Base-by-base conservation (phyloP, 192 early-diverging fungal species). In the Rhizoclosmatium globosum region DNA sequence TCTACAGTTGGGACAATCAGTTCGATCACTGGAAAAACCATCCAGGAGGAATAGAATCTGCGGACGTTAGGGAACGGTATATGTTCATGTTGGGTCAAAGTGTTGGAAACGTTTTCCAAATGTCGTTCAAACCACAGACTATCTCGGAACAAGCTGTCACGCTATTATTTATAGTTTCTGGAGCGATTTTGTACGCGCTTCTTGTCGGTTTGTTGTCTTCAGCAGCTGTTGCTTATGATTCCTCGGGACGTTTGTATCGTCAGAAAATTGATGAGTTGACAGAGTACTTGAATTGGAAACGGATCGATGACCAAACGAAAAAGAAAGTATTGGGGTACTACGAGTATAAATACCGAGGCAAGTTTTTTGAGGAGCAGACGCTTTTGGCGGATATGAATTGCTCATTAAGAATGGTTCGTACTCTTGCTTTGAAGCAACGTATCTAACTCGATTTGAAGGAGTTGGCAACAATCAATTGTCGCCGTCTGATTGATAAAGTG, bases 281-380 rank as follows among this genome's bases (percentile, higher is more conserved):
- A 69, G 80, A 81, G 23, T 81, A 81, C 45, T 48, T 81, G 71
- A 82, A 41, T 31, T 66, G 62, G 66, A 81, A 81, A 61, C 6
- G 44, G 45, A 58, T 81, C 19, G 23, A 38, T 31, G 23, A 19
- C 3, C 19, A 74, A 17, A 68, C 70, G 19, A 46, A 71, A 19
- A 42, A 59, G 13, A 81, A 81, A 47, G 69, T 81, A 47, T 9
- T 64, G 3, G 19, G 45, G 0, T 81, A 81, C 56, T 81, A 69
- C 23, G 76, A 79, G 41, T 48, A 80, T 44, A 79, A 79, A 47
- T 79, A 79, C 43, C 70, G 74, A 46, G 78, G 78, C 31, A 79
- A 79, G 78, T 79, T 44, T 39, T 79, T 79, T 38, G 65, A 79
- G 46, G 78, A 79, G 61, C 50, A 60, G 23, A 57, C 41, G 9